A percentile compares a stretch with the other conserved stretches of the same genome.
phyloP scores from a whole-genome alignment of 2,329 filamentous ascomycete genomes.

The Pseudopyrenochaeta lycopersici region DNA sequence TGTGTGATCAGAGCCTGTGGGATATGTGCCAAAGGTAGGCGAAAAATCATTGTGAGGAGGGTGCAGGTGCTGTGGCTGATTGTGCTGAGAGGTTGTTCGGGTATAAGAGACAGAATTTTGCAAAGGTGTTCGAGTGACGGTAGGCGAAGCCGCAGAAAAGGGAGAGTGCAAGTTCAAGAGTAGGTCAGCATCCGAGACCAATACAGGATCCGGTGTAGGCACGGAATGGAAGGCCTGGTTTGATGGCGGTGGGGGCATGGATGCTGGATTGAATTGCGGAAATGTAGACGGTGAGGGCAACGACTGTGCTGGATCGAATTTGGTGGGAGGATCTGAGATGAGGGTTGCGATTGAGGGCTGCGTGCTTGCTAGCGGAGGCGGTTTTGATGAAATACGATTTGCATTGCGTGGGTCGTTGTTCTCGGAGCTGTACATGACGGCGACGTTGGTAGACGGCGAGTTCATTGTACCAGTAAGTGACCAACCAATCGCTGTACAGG shows the following conservation, averaged over 20 bases:
- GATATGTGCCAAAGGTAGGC: conserved; percentile 34
- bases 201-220: conserved; percentile 39
- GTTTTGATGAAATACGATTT: conserved; percentile 30
- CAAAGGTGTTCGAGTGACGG: conserved; percentile 17
- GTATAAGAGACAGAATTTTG: conserved; percentile 28
- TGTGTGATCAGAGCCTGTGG: conserved; percentile 35
- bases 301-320: conserved; percentile 33
- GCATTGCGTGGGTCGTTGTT: conserved; percentile 34
- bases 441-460: conserved; percentile 83
- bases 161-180: conserved; percentile 61
- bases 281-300: conserved; percentile 34
- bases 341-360: conserved; percentile 44
- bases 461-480: conserved; percentile 88
- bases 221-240: conserved; percentile 31
- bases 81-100: conserved; percentile 30
- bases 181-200: conserved; percentile 58
- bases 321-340: conserved; percentile 37
- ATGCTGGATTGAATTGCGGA: conserved; percentile 35
- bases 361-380: conserved; percentile 27
- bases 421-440: conserved; percentile 76
- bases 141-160: conserved; percentile 43
- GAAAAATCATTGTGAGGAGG: conserved; percentile 30
- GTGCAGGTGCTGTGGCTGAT: conserved; percentile 8
- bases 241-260: conserved; percentile 46
- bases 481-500: conserved; percentile 73